Evolutionary conservation across 139 green algal species (phyloP), one percentile per base, ranked within the genome.

Genomic region (Raphidocelis subcapitata): DNA sequence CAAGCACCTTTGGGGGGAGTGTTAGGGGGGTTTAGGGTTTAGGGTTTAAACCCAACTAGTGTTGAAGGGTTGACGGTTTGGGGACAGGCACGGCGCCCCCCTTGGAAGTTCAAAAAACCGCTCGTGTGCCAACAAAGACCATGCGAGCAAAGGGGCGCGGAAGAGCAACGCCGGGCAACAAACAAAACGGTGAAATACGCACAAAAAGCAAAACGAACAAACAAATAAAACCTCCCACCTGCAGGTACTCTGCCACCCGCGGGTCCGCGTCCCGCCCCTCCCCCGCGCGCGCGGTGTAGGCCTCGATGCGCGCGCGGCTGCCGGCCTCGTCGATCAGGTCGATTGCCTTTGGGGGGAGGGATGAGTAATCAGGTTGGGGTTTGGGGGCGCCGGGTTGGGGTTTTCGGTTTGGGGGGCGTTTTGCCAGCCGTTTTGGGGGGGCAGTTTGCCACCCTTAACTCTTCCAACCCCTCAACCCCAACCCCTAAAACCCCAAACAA

Each of bases 281-380:
- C 3, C 33, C 57, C 52, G 89, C 81, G 51, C 85, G 82, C 26
- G 81, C 85, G 1, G 70, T 64, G 82, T 94, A 94, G 0, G 89
- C 85, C 1, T 73, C 69, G 67, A 99, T 98, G 76, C 92, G 86
- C 61, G 88, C 92, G 4, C 87, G 74, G 79, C 79, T 92, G 41
- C 93, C 96, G 14, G 96, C 96, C 86, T 99, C 96, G 75, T 99
- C 96, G 62, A 99, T 74, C n/a, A 99, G 74, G 82, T 99, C 95
- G 49, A 99, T 98, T 47, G 95, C 94, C 81, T 85, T 64, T 18
- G 1, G 33, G 29, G 57, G 29, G 57, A 4, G 57, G 57, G 23
- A 33, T 28, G 20, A 61, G 54, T 8, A 29, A 21, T 61, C 15
- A 14, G 24, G 54, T 8, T 33, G 23, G 5, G 12, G 54, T 28